A percentile compares a stretch with the other conserved stretches of the same genome.
Conservation (phyloP, 352 stramenopile genomes). For the Blastocystis sp. region DNA sequence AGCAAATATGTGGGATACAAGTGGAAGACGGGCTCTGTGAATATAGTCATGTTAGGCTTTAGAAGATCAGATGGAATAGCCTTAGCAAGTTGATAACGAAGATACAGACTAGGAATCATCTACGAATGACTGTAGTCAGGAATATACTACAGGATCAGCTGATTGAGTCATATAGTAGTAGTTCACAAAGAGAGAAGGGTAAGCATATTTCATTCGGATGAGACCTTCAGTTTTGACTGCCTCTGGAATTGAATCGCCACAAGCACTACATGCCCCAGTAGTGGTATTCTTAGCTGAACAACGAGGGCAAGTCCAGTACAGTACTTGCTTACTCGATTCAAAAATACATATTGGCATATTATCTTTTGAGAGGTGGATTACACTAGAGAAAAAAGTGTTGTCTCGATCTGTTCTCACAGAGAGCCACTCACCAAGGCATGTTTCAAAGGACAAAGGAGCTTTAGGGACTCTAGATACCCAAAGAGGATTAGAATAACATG, state of each 20-base stretch:
- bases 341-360: not conserved
- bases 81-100: not conserved
- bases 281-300: constrained; percentile 7
- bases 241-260: not conserved
- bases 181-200: not conserved
- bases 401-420: not conserved
- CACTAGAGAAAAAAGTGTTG: not conserved
- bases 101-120: constrained; percentile 5
- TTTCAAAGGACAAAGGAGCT: not conserved
- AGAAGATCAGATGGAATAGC: not conserved
- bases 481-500: not conserved
- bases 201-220: not conserved
- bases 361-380: not conserved
- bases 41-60: not conserved
- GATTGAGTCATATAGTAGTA: constrained; percentile 29
- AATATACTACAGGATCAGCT: not conserved
- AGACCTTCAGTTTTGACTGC: not conserved
- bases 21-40: not conserved
- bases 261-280: not conserved
- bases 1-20: not conserved
- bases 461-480: not conserved
- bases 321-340: not conserved
- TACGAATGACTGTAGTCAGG: not conserved
- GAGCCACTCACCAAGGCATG: not conserved
- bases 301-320: constrained; percentile 29